A percentile compares a stretch with the other conserved stretches of the same genome.
These are phyloP conservation scores for Taphrina wiesneri DNA, from an alignment of 1,139 yeast genomes.

Conservation along the genomic window DNA sequence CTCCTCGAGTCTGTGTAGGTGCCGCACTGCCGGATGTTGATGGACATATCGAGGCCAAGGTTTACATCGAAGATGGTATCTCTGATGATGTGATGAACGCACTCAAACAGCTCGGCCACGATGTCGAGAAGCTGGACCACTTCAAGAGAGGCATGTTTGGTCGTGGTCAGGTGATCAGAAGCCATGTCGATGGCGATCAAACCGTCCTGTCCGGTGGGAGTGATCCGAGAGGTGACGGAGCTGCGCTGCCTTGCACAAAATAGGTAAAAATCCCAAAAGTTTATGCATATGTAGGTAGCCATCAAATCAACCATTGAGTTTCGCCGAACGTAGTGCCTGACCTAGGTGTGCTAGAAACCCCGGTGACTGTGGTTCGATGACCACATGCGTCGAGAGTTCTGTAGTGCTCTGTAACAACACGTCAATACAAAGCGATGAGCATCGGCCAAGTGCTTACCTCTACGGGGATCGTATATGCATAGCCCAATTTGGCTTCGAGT, in stretches of 20 bases:
- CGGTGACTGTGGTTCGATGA: slow-evolving; percentile 6
- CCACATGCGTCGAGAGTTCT: not conserved
- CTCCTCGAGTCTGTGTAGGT: slow-evolving; percentile 67
- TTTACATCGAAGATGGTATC: slow-evolving; percentile 69
- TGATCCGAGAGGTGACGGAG: slow-evolving; percentile 80
- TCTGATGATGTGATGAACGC: slow-evolving; percentile 49
- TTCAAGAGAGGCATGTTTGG: slow-evolving; percentile 48
- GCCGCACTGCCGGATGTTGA: slow-evolving; percentile 51
- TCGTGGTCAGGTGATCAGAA: slow-evolving; percentile 69
- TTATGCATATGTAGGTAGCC: slow-evolving; percentile 32
- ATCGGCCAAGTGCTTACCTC: slow-evolving; percentile 6
- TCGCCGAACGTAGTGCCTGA: not conserved
- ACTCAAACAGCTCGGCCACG: slow-evolving; percentile 61
- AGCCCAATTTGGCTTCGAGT: slow-evolving; percentile 2
- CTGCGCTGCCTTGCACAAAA: slow-evolving; percentile 55
- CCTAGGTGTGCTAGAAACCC: slow-evolving; percentile 6
- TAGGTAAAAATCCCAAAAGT: not conserved
- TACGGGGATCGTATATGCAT: slow-evolving; percentile 1
- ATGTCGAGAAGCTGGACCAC: slow-evolving; percentile 53
- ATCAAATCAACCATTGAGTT: not conserved
- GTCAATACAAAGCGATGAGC: not conserved
- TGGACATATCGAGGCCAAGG: slow-evolving; percentile 57
- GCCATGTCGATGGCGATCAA: slow-evolving; percentile 46
- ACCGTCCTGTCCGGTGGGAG: slow-evolving; percentile 69
- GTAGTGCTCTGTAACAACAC: not conserved